Percentiles rank a stretch among this genome's conserved stretches.
Evolutionary conservation across 2,329 filamentous ascomycete species (phyloP).

Genomic region (Plenodomus biglobosus): DNA sequence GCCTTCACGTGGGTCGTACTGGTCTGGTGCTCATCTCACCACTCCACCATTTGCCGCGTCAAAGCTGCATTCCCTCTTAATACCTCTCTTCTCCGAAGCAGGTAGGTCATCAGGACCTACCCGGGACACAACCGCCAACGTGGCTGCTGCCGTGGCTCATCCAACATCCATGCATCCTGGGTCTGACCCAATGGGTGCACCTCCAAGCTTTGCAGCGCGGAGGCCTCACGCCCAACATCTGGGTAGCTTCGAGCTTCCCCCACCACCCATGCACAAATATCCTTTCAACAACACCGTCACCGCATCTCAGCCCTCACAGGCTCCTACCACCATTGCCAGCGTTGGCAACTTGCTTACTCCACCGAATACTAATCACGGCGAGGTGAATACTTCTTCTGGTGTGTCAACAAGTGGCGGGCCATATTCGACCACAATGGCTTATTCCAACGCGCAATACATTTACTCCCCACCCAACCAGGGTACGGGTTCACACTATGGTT

Average conservation of each 20-base stretch:
- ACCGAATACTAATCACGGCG: constrained; percentile 60
- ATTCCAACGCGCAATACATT: constrained; percentile 65
- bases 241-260: constrained; percentile 66
- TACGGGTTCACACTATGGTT: constrained; percentile 57
- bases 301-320: constrained; percentile 50
- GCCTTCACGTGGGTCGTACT: constrained; percentile 53
- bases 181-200: constrained; percentile 61
- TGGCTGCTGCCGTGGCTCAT: constrained; percentile 64
- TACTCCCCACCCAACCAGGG: constrained; percentile 60
- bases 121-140: constrained; percentile 55
- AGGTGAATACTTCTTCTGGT: constrained; percentile 64
- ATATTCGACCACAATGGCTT: constrained; percentile 58
- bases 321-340: constrained; percentile 52
- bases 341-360: constrained; percentile 65
- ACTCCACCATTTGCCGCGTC: constrained; percentile 42
- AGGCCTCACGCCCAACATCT: constrained; percentile 69
- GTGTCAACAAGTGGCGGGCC: constrained; percentile 60
- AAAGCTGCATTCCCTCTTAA: constrained; percentile 45
- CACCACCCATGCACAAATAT: constrained; percentile 62
- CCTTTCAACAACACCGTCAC: constrained; percentile 45
- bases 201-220: constrained; percentile 69
- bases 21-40: constrained; percentile 47
- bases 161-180: constrained; percentile 64
- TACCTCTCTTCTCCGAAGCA: constrained; percentile 45
- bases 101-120: constrained; percentile 48